These are phyloP conservation scores for Talaromyces sp. DNA, from an alignment of 2,329 filamentous ascomycete species.

Conservation along the genomic window DNA sequence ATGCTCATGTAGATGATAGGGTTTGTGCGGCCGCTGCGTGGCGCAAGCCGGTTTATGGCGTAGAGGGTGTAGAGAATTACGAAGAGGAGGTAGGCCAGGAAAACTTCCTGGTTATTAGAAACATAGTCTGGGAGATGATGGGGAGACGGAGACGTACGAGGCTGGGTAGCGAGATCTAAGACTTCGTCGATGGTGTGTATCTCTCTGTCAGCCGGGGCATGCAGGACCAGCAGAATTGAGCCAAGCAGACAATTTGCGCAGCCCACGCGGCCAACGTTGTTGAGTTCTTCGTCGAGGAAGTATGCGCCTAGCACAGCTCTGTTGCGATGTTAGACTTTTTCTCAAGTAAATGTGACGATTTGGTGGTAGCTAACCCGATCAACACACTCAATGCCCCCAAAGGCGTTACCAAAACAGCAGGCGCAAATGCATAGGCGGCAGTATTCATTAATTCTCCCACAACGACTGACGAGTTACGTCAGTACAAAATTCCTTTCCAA, in stretches of 20 bases:
- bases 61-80: slow-evolving; percentile 12
- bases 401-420: slow-evolving; percentile 15
- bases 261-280: slow-evolving; percentile 14
- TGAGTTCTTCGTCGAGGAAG: slow-evolving; percentile 14
- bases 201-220: slow-evolving; percentile 15
- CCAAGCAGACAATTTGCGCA: slow-evolving; percentile 15
- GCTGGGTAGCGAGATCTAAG: slow-evolving; percentile 8
- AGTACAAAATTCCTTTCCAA: not conserved
- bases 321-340: not conserved
- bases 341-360: not conserved
- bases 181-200: slow-evolving; percentile 12
- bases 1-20: slow-evolving; percentile 16
- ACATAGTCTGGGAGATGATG: not conserved
- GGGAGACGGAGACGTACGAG: slow-evolving; percentile 2
- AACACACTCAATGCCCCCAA: slow-evolving; percentile 16
- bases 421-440: slow-evolving; percentile 16
- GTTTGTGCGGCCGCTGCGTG: slow-evolving; percentile 11
- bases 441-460: slow-evolving; percentile 17
- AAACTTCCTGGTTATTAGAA: not conserved
- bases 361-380: slow-evolving; percentile 6
- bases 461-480: slow-evolving; percentile 1
- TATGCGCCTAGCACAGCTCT: slow-evolving; percentile 16
- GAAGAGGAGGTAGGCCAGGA: slow-evolving; percentile 14
- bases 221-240: slow-evolving; percentile 14
- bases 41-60: slow-evolving; percentile 7